Percentiles rank a stretch among this genome's conserved stretches.
Conservation (phyloP, 2,329 filamentous ascomycete genomes). For the Botrytis pseudocinerea region DNA sequence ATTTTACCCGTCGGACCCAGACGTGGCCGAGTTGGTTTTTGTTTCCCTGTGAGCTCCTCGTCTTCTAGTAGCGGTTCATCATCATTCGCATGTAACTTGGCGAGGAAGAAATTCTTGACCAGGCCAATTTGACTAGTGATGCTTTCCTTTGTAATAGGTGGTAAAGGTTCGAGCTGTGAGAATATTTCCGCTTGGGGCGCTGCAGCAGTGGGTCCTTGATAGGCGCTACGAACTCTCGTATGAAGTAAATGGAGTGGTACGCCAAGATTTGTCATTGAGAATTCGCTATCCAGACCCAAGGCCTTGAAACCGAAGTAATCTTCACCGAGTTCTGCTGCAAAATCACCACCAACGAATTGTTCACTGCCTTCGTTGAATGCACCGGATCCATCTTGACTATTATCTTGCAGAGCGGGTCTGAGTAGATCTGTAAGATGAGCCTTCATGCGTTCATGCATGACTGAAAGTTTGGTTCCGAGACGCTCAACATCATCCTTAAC, state of each 20-base stretch:
- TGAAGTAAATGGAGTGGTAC: slow-evolving; percentile 94
- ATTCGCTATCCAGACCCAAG: slow-evolving; percentile 86
- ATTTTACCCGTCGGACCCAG: slow-evolving; percentile 81
- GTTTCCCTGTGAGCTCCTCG: slow-evolving; percentile 90
- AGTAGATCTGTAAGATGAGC: slow-evolving; percentile 88
- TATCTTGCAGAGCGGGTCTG: slow-evolving; percentile 81
- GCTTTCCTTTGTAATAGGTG: slow-evolving; percentile 77
- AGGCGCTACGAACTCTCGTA: slow-evolving; percentile 81
- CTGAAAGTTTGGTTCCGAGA: slow-evolving; percentile 72
- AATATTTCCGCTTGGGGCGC: slow-evolving; percentile 56
- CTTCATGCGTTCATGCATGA: slow-evolving; percentile 94
- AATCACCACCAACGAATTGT: slow-evolving; percentile 94
- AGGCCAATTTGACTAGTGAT: slow-evolving; percentile 81
- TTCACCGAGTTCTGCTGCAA: slow-evolving; percentile 95
- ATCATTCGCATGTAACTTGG: slow-evolving; percentile 80
- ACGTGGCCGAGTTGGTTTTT: slow-evolving; percentile 63
- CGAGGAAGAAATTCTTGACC: slow-evolving; percentile 86
- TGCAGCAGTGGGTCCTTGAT: slow-evolving; percentile 66
- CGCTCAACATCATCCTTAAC: slow-evolving; percentile 93
- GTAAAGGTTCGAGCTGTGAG: slow-evolving; percentile 66
- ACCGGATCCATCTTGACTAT: slow-evolving; percentile 78
- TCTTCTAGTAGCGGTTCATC: slow-evolving; percentile 87
- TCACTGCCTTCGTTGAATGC: slow-evolving; percentile 97
- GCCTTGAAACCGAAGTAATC: slow-evolving; percentile 99
- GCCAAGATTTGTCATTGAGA: slow-evolving; percentile 82